These are phyloP conservation scores for Gossypium rotundifolium DNA, from an alignment of 345 rosid species.

Conservation along the genomic window DNA sequence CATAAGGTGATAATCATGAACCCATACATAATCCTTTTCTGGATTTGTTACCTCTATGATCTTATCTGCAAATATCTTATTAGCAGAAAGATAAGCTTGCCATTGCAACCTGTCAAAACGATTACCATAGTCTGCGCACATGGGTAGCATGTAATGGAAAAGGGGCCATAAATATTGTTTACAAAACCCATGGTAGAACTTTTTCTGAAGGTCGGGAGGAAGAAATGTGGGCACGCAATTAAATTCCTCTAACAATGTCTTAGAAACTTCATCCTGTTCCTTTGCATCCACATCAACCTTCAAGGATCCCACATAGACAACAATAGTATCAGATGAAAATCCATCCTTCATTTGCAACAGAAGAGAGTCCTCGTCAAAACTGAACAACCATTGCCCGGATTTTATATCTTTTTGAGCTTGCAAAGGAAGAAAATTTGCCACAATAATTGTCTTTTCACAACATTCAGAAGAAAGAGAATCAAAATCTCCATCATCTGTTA, in stretches of 20 bases:
- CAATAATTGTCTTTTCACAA: constrained; percentile 30
- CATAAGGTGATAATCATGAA: constrained; percentile 48
- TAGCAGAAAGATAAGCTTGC: constrained; percentile 40
- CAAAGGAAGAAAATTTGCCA: constrained; percentile 36
- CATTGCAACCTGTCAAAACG: constrained; percentile 34
- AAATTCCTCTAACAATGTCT: constrained; percentile 26
- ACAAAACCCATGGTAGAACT: constrained; percentile 44
- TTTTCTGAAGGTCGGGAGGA: constrained; percentile 28
- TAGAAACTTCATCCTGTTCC: constrained; percentile 38
- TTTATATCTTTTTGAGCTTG: constrained; percentile 25
- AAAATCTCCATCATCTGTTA: constrained; percentile 31
- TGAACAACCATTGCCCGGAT: constrained; percentile 31
- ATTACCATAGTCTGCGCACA: constrained; percentile 29
- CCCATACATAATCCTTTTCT: constrained; percentile 40
- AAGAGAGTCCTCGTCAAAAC: constrained; percentile 39
- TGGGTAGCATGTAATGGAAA: constrained; percentile 42
- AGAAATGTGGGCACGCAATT: constrained; percentile 41
- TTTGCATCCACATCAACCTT: constrained; percentile 27
- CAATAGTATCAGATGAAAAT: constrained; percentile 31
- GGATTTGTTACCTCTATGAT: constrained; percentile 38
- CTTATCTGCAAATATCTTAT: constrained; percentile 33
- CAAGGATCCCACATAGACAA: constrained; percentile 35
- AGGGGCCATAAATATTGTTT: constrained; percentile 40
- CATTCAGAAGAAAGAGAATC: constrained; percentile 35
- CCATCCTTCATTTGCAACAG: constrained; percentile 34